Evolutionary conservation across 2,329 filamentous ascomycete species (phyloP), one percentile per base, ranked within the genome.

Genomic region (Cordyceps fumosorosea): DNA sequence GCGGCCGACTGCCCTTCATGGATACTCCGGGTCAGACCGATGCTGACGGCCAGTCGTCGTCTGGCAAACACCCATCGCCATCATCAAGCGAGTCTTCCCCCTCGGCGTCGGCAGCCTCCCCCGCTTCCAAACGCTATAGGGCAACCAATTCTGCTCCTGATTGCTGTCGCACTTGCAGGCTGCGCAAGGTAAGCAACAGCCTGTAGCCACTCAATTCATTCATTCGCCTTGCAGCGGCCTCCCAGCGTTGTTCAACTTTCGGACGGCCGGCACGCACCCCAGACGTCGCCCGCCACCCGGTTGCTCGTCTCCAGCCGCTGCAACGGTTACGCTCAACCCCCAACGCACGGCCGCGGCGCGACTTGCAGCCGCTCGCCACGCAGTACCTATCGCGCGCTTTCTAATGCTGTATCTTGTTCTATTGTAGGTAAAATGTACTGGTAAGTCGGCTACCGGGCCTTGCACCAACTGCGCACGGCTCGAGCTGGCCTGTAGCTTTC

Each of bases 361-460:
- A 16, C 18, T 22, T n/a, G 11, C 14, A 8, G 14, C 16, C 20
- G 29, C 32, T 16, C 16, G 32, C 12, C 37, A 11, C 37, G 12
- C 26, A 34, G 16, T 22, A 59, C 18, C 11, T 48, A 14, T 44
- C 20, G 14, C 29, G 29, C 34, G 20, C 42, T 45, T 44, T 24
- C 62, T 59, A n/a, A 54, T n/a, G 32, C n/a, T 34, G 26, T 20
- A 22, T 52, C 7, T 42, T 58, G 32, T 59, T 29, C 11, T 3
- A 18, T 29, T 51, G 14, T 66, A 78, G 76, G 76, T 78, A n/a
- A 77, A 76, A 71, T 78, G 76, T 62, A 70, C 72, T 6, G 76
- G 75, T 7, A 75, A 74, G 55, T 71, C 72, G 18, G 69, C 68
- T 22, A 68, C 70, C 48, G 73, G 72, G 10, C 66, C 75, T 14